Conservation (phyloP, 75 land plant species). For the Ceratopteris richardii region DNA sequence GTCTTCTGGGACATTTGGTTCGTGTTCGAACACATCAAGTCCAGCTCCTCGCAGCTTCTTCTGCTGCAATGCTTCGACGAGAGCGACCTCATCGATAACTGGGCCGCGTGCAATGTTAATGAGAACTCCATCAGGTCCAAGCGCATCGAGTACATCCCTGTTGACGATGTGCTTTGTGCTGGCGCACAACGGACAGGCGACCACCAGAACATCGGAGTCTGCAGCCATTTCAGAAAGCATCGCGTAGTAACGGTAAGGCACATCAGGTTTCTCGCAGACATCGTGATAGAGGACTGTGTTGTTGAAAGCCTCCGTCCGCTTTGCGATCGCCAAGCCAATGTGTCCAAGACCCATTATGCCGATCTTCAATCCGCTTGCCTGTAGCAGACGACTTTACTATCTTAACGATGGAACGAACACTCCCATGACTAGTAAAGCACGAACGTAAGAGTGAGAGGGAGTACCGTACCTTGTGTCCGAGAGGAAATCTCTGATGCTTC, state of each 20-base stretch:
- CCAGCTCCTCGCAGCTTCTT: slow-evolving; percentile 53
- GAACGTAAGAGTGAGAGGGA: too few species aligned
- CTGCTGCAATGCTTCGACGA: slow-evolving; percentile 75
- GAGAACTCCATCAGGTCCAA: slow-evolving; percentile 74
- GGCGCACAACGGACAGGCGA: slow-evolving; percentile 69
- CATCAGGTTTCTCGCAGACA: slow-evolving; percentile 54
- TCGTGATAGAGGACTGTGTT: slow-evolving; percentile 70
- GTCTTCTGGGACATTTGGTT: slow-evolving; percentile 79
- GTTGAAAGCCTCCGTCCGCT: slow-evolving; percentile 68
- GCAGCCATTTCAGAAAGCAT: slow-evolving; percentile 63
- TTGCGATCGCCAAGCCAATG: slow-evolving; percentile 80
- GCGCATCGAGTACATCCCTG: slow-evolving; percentile 72
- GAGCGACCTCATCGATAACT: slow-evolving; percentile 74
- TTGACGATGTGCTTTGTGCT: slow-evolving; percentile 70
- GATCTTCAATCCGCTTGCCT: slow-evolving; percentile 81
- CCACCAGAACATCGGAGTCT: slow-evolving; percentile 55
- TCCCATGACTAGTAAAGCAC: too few species aligned
- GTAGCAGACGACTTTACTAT: too few species aligned
- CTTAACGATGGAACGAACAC: too few species aligned
- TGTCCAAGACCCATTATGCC: slow-evolving; percentile 94
- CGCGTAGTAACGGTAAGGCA: slow-evolving; percentile 49
- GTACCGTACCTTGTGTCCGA: too few species aligned
- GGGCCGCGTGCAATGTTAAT: slow-evolving; percentile 82
- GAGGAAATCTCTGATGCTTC: too few species aligned
- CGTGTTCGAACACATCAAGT: slow-evolving; percentile 42